Base-by-base conservation (phyloP, 768 basidiomycete species). In the Suillus americanus region DNA sequence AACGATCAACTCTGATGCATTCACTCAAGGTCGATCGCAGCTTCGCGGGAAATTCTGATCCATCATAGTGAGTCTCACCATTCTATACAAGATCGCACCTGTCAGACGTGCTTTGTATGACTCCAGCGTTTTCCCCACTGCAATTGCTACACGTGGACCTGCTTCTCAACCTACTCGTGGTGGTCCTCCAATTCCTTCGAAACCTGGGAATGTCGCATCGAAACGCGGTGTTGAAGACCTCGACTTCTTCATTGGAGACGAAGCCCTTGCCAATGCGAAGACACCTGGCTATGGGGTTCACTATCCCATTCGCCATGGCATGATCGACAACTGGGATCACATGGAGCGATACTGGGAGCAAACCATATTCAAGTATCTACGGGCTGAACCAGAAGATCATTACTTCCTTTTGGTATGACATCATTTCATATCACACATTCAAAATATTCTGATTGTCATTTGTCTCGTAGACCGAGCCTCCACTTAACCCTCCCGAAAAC, bases 281-380 rank as follows among this genome's bases (percentile, higher is more conserved):
- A 98, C 97, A 0, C 91, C 91, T 0, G 91, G 91, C 2, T 99
- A 99, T 78, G 89, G 91, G 28, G 86, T 99, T 4, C 91, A 95
- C 77, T 99, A 98, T 77, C 97, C 97, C 16, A 98, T 99, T 73
- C 86, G 93, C 62, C 97, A 99, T 73, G 97, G 97, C 30, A 90
- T 93, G 90, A 97, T 97, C 72, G 96, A 97, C 67, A 97, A 97
- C 72, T 96, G 94, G 94, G 94, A 96, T 76, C 89, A 97, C 69
- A 99, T 99, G 96, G 97, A 99, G 77, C 84, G 96, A 35, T 98
- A 95, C 79, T 99, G 97, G 97, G 95, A 97, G 77, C 97, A 99
- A 82, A 94, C 91, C 68, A 99, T 99, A 85, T 99, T 99, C 89
- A 99, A 99, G 79, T 99, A 99, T 81, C 84, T 99, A 66, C 85